Base-by-base conservation (phyloP, 169 alveolate genomes). In the Plasmodium cynomolgi region DNA sequence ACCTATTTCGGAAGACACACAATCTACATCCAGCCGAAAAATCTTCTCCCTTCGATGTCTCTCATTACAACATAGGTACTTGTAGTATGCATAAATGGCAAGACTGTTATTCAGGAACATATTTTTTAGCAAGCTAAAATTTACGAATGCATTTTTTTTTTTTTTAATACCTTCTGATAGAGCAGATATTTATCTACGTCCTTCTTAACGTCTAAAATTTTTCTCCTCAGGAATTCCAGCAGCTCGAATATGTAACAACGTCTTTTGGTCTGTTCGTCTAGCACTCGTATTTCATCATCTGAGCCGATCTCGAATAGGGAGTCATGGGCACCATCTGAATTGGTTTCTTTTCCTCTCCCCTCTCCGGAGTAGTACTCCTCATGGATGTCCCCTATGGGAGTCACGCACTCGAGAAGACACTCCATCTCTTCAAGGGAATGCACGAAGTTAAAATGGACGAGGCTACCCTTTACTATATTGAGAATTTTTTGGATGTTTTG, bases 31-130 rank as follows among this genome's bases (percentile, higher is more conserved):
- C 8, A 86, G 41, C 6, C 81, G 34, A 3, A 75, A 31, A n/a
- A 86, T 86, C 29, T 77, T 77, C 29, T 54, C 7, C 1, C 13
- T 4, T 34, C 41, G 79, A 56, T 86, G 31, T n/a, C 33, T 86
- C 15, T 86, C 88, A 37, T 77, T 37, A 6, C 20, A 58, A 77
- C 85, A 75, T 17, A 86, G 68, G 34, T 75, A 86, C 34, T 75
- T 54, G 80, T 77, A 86, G 56, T 54, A 86, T 15, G 93, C 74
- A 37, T 86, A 86, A 13, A 86, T 58, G 4, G 93, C 81, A 34
- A 86, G 34, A 29, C 93, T 86, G 31, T 50, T 86, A 71, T 86
- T 86, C n/a, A 86, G 23, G 47, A 75, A 86, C 85, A 86, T 86
- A 86, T 86, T 86, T 26, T 31, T 54, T 1, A 86, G 47, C 41